phyloP scores from a whole-genome alignment of 164 flowering plant genomes.

The Saururus chinensis region DNA sequence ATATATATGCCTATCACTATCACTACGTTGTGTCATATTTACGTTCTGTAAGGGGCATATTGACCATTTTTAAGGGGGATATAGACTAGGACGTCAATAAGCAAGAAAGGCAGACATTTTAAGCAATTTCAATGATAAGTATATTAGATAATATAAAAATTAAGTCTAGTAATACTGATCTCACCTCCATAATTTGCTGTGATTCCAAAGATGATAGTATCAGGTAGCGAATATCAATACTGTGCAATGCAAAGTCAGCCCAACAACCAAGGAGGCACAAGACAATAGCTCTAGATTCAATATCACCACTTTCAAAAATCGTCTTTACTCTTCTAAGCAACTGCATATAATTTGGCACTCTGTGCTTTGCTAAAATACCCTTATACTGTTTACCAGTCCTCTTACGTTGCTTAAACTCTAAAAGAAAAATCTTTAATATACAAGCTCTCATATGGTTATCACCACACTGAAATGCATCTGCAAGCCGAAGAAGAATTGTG shows the following conservation, averaged over 20 bases:
- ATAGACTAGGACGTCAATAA: too few relatives aligned
- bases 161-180: slow-evolving; percentile 2
- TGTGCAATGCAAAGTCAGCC: slow-evolving; percentile 62
- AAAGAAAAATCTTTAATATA: slow-evolving; percentile 46
- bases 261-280: slow-evolving; percentile 78
- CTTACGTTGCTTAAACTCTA: slow-evolving; percentile 17
- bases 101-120: too few relatives aligned
- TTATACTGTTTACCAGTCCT: slow-evolving; percentile 19
- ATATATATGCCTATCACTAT: too few relatives aligned
- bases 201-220: slow-evolving; percentile 59
- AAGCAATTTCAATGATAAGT: too few relatives aligned
- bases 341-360: slow-evolving; percentile 38
- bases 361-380: slow-evolving; percentile 37
- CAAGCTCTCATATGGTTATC: slow-evolving; percentile 30
- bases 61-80: too few relatives aligned
- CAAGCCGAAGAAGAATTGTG: slow-evolving; percentile 68
- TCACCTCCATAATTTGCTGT: slow-evolving; percentile 54
- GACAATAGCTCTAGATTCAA: slow-evolving; percentile 50
- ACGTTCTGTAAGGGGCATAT: too few relatives aligned
- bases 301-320: slow-evolving; percentile 52
- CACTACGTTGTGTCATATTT: too few relatives aligned
- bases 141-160: too few relatives aligned
- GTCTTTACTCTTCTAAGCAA: slow-evolving; percentile 55
- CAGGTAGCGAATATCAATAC: slow-evolving; percentile 57
- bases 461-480: slow-evolving; percentile 62